Base-by-base conservation (phyloP, 352 stramenopile genomes). In the Phytophthora chlamydospora region DNA sequence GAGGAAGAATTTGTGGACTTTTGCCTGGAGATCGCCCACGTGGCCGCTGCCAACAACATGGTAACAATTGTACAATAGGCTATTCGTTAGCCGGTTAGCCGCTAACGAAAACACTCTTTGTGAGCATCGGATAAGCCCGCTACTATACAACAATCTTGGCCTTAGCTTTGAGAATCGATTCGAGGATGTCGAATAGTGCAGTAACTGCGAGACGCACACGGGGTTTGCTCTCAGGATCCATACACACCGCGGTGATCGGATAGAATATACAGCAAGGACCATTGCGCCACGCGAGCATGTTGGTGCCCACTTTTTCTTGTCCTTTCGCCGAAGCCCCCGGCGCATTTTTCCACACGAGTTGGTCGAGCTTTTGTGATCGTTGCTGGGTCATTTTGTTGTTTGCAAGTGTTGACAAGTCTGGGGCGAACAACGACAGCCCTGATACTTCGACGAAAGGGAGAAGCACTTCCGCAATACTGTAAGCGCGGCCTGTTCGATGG, bases 1-100 rank as follows among this genome's bases (percentile, higher is more conserved):
- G 71, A 85, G 19, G 76, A 89, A 39, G 83, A 93, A 16, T 93
- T 93, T 63, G 77, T 93, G 11, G 69, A 67, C 27, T 91, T 93
- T 29, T 93, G 83, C 40, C 65, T 89, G 2, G 83, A 93, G 49
- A 87, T 83, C 21, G 83, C 81, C 2, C 54, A 70, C 5, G 58
- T 76, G 21, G 63, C 68, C 33, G 63, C 63, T 16, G 49, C 41
- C 21, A 76, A 76, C 39, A 64, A 68, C 39, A 61, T 76, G 58
- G 44, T 53, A 6, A 11, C 0, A 39, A 51, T 2, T 11, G 44
- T 49, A 24, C 39, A 19, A 36, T 68, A 59, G 45, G 12, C 12
- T 7, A 35, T 2, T 8, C 21, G 19, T 13, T 35, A 24, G 21
- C 8, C 12, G 10, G 27, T 35, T 16, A 12, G 0, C 16, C 19